Percentiles rank a stretch among this genome's conserved stretches.
These are phyloP conservation scores for Neolentinus lepideus DNA, from an alignment of 1,284 basidiomycete genomes.

Conservation along the genomic window DNA sequence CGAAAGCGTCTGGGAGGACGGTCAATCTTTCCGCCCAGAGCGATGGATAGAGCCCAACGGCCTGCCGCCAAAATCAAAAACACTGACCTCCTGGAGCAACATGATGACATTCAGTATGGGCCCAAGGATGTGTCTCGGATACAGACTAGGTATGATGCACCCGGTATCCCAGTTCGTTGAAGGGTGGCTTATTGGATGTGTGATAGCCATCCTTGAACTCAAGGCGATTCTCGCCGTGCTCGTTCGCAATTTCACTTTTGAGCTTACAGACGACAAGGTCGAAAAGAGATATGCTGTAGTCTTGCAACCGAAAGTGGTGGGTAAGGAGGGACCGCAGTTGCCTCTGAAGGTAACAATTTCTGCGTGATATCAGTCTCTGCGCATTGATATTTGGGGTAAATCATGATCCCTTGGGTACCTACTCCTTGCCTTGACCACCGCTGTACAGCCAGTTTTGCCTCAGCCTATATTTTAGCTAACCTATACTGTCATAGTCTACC, in stretches of 20 bases:
- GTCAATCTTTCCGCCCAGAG: background rate
- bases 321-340: background rate
- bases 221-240: background rate
- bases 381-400: no score
- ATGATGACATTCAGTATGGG: background rate
- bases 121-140: background rate
- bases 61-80: background rate
- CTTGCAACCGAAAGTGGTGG: background rate
- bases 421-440: no score
- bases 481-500: no score
- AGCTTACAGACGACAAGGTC: background rate
- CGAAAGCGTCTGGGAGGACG: background rate
- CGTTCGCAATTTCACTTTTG: background rate
- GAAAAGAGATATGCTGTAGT: background rate
- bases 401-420: no score
- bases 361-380: background rate
- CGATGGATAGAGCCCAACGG: background rate
- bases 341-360: background rate
- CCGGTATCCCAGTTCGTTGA: background rate
- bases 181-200: background rate
- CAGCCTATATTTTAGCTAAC: no score
- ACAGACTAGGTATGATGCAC: background rate
- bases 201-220: background rate
- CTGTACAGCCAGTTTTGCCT: no score
- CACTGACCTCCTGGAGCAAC: background rate